A percentile compares a stretch with the other conserved stretches of the same genome.
These are phyloP conservation scores for Neofusicoccum laricinum DNA, from an alignment of 2,329 filamentous ascomycete genomes.

Conservation along the genomic window DNA sequence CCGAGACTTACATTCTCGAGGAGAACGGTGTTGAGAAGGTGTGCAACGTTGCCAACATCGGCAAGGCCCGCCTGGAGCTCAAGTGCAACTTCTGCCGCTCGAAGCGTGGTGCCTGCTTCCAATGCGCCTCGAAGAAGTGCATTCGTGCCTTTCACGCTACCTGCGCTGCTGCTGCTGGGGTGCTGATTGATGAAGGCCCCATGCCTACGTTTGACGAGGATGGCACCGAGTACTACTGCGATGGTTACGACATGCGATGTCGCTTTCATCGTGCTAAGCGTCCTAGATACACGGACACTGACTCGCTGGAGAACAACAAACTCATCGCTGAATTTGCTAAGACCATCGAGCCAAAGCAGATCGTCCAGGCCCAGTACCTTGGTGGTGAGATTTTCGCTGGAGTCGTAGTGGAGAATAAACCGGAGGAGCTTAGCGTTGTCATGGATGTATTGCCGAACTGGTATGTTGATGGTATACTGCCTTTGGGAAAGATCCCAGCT, in stretches of 20 bases:
- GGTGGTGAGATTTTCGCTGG: conserved; percentile 89
- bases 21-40: conserved; percentile 69
- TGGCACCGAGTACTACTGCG: conserved; percentile 86
- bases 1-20: conserved; percentile 87
- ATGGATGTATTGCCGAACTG: conserved; percentile 82
- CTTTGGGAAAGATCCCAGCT: conserved; percentile 6
- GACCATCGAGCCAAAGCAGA: conserved; percentile 66
- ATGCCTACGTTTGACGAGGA: conserved; percentile 87
- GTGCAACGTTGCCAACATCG: conserved; percentile 75
- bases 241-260: conserved; percentile 89
- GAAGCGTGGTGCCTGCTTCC: conserved; percentile 93
- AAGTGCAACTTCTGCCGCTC: conserved; percentile 95
- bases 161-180: conserved; percentile 86
- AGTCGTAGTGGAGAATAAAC: conserved; percentile 77
- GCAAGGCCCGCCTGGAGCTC: conserved; percentile 82
- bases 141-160: conserved; percentile 91
- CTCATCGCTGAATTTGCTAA: conserved; percentile 67
- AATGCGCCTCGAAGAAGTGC: conserved; percentile 94
- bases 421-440: conserved; percentile 70
- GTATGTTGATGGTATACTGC: conserved; percentile 50
- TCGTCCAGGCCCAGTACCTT: conserved; percentile 83
- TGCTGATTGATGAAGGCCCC: conserved; percentile 83
- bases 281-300: conserved; percentile 68
- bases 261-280: conserved; percentile 90
- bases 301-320: conserved; percentile 67